These are phyloP conservation scores for Porcisia hertigi DNA, from an alignment of 208 protist genomes.

Conservation along the genomic window DNA sequence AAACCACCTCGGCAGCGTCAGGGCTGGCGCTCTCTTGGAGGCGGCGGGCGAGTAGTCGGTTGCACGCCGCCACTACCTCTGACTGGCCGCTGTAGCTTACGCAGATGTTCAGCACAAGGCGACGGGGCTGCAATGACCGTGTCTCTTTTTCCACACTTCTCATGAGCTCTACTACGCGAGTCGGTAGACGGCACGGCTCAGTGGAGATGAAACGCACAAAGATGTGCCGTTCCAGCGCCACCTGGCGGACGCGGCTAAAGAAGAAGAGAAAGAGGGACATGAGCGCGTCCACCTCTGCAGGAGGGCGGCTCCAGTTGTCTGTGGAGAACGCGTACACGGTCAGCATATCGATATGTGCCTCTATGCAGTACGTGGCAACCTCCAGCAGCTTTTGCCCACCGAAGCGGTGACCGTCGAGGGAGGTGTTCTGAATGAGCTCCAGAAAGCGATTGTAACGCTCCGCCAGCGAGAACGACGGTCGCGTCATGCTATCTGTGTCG, in stretches of 20 bases:
- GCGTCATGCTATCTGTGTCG: not conserved
- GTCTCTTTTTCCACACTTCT: slow-evolving; percentile 64
- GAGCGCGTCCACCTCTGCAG: slow-evolving; percentile 77
- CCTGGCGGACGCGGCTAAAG: slow-evolving; percentile 67
- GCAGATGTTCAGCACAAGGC: slow-evolving; percentile 83
- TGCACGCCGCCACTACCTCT: slow-evolving; percentile 68
- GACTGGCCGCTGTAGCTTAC: slow-evolving; percentile 89
- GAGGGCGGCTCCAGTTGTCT: slow-evolving; percentile 83
- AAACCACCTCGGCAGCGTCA: not conserved
- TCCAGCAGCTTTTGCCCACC: slow-evolving; percentile 86
- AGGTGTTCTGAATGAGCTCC: slow-evolving; percentile 48
- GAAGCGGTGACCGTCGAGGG: slow-evolving; percentile 75
- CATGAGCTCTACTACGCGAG: slow-evolving; percentile 66
- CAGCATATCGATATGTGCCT: slow-evolving; percentile 66
- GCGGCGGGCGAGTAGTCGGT: slow-evolving; percentile 40
- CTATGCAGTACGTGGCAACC: slow-evolving; percentile 70
- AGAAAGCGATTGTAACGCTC: slow-evolving; percentile 32
- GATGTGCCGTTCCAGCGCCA: slow-evolving; percentile 60
- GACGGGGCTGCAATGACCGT: slow-evolving; percentile 39
- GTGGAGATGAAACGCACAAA: slow-evolving; percentile 89
- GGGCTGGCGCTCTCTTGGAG: slow-evolving; percentile 7
- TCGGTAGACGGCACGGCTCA: slow-evolving; percentile 49
- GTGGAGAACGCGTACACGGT: slow-evolving; percentile 92
- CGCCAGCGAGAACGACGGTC: slow-evolving; percentile 14
- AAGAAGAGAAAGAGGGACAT: slow-evolving; percentile 86